Evolutionary conservation across 352 stramenopile species (phyloP).

Genomic region (Phytopythium sindhum): DNA sequence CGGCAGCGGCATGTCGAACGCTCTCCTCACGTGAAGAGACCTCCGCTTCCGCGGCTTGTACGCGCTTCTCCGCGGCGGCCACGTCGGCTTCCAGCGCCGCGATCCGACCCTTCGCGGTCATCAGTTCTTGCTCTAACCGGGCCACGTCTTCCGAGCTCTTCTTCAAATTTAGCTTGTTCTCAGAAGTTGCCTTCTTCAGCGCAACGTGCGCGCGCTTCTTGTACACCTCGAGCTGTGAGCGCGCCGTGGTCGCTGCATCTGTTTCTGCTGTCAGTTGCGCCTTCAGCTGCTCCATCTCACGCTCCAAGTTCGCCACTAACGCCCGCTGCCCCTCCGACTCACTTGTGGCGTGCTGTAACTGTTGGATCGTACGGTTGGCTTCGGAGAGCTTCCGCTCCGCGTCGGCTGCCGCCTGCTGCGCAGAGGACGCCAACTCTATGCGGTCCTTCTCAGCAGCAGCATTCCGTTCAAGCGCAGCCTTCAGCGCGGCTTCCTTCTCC

Average conservation of each 20-base stretch:
- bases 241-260: constrained; percentile 43
- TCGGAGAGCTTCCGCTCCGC: constrained; percentile 16
- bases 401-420: background rate
- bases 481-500: constrained; percentile 15
- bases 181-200: constrained; percentile 71
- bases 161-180: constrained; percentile 59
- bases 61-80: constrained; percentile 16
- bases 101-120: constrained; percentile 34
- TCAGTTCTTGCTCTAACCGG: constrained; percentile 45
- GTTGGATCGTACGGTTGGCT: constrained; percentile 31
- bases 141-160: constrained; percentile 38
- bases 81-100: constrained; percentile 33
- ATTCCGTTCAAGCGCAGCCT: background rate
- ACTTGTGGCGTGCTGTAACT: constrained; percentile 21
- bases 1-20: constrained; percentile 21
- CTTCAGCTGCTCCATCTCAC: constrained; percentile 22
- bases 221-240: constrained; percentile 67
- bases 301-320: constrained; percentile 22
- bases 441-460: constrained; percentile 22
- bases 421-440: constrained; percentile 3
- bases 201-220: constrained; percentile 75
- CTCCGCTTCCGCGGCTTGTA: constrained; percentile 22
- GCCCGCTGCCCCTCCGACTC: constrained; percentile 12
- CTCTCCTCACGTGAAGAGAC: constrained; percentile 16
- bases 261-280: constrained; percentile 44